phyloP scores from a whole-genome alignment of 208 protist genomes.

The Angomonas ambiguus region DNA sequence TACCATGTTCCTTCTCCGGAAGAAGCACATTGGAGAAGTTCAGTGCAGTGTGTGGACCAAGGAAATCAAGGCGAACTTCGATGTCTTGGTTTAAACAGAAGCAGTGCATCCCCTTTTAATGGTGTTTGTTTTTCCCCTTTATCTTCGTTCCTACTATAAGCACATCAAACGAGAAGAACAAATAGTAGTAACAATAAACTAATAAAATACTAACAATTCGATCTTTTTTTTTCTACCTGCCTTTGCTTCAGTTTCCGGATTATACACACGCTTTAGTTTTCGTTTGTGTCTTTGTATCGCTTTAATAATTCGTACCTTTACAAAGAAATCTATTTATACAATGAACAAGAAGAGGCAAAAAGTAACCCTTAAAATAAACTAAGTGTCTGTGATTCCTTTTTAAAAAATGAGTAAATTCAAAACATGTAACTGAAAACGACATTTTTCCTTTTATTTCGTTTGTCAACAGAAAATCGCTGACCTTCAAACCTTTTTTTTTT shows the following conservation, averaged over 20 bases:
- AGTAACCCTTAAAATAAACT: background rate
- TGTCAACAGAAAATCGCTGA: background rate
- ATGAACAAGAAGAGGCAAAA: slow-evolving; percentile 15
- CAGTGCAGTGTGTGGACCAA: slow-evolving; percentile 83
- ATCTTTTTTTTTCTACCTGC: slow-evolving; percentile 8
- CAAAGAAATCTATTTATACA: slow-evolving; percentile 8
- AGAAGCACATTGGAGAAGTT: slow-evolving; percentile 90
- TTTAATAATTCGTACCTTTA: no score
- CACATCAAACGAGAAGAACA: background rate
- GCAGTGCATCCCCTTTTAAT: background rate
- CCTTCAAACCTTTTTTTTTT: slow-evolving; percentile 5
- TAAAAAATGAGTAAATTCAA: background rate
- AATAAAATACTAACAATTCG: background rate
- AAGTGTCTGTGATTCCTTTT: slow-evolving; percentile 6
- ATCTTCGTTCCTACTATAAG: slow-evolving; percentile 4
- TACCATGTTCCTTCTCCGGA: slow-evolving; percentile 86
- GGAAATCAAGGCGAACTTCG: slow-evolving; percentile 28
- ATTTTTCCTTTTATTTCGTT: background rate
- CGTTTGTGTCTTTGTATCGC: slow-evolving; percentile 6
- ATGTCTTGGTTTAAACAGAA: slow-evolving; percentile 21
- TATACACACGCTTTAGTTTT: background rate
- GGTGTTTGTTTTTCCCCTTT: background rate
- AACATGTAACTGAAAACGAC: background rate
- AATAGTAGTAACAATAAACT: background rate
- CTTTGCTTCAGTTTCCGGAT: background rate